Evolutionary conservation across 345 rosid genomes (phyloP), one percentile per base, ranked within the genome.

Genomic region (Mallotus nudiflorus): DNA sequence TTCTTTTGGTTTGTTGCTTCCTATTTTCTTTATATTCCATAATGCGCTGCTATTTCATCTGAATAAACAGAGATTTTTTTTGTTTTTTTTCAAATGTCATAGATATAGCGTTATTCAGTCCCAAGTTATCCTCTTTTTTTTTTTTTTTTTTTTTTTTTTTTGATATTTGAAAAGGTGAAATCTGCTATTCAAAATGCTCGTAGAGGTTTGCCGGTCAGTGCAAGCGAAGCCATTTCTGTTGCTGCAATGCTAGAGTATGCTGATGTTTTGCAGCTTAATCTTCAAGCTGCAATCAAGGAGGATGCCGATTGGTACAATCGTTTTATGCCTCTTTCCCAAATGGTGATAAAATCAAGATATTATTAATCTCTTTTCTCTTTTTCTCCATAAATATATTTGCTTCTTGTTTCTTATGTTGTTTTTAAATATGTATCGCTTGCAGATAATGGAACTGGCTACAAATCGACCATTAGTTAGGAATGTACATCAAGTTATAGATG

Each of bases 321-420:
- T 46, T 90, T 90, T 73, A 82, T 90, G 92, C 98, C 98, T 69
- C 82, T 91, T 1, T 80, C 89, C 11, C 76, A 85, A 81, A 62
- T 81, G 95, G 97, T 94, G 82, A 50, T 15, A 13, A 31, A 50
- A 67, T 62, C 52, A 28, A 39, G 12, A 15, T 12, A 73, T 57
- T 37, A 18, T 27, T 31, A n/a, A n/a, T n/a, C n/a, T n/a, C n/a
- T n/a, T n/a, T n/a, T n/a, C n/a, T 55, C 16, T 37, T 16, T 53
- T 39, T 44, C 12, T 27, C 53, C 3, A n/a, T 57, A 48, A 62
- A 18, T 56, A 14, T 46, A n/a, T n/a, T n/a, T 65, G 35, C 39
- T 8, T 31, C 2, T 9, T 46, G 68, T 46, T 46, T 64, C 69
- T 69, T 64, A 54, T 10, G 15, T 67, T 18, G 16, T 25, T 49